phyloP scores from a whole-genome alignment of 1,284 basidiomycete species.

The Cryptococcus deneoformans region DNA sequence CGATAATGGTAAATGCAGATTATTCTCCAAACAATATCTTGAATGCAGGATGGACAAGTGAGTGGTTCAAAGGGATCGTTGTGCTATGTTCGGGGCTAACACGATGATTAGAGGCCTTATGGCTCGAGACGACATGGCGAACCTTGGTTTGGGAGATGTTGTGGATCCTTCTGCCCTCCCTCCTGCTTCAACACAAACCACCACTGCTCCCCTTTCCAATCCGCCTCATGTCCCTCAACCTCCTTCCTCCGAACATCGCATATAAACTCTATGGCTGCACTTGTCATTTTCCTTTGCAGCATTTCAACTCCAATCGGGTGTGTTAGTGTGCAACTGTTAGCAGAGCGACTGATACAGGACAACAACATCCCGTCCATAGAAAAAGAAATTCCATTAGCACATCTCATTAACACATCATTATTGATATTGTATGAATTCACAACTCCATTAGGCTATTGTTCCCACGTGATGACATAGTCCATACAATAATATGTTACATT shows the following conservation, averaged over 20 bases:
- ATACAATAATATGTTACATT: background rate
- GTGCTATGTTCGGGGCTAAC: background rate
- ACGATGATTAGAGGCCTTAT: slow-evolving; percentile 68
- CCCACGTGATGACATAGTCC: background rate
- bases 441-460: no score
- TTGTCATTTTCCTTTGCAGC: no score
- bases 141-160: slow-evolving; percentile 67
- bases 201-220: background rate
- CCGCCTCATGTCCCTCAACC: background rate
- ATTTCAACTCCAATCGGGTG: no score
- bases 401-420: no score
- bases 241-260: slow-evolving; percentile 3
- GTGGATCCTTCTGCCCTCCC: slow-evolving; percentile 9
- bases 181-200: background rate
- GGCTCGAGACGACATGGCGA: slow-evolving; percentile 83
- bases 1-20: slow-evolving; percentile 76
- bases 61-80: slow-evolving; percentile 38
- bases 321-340: no score
- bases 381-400: no score
- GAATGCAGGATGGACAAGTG: slow-evolving; percentile 93
- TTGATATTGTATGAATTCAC: no score
- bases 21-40: slow-evolving; percentile 76
- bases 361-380: no score
- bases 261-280: background rate
- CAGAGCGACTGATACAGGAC: no score